phyloP scores from a whole-genome alignment of 2,329 filamentous ascomycete species.

The Xylariomycetidae sp. region DNA sequence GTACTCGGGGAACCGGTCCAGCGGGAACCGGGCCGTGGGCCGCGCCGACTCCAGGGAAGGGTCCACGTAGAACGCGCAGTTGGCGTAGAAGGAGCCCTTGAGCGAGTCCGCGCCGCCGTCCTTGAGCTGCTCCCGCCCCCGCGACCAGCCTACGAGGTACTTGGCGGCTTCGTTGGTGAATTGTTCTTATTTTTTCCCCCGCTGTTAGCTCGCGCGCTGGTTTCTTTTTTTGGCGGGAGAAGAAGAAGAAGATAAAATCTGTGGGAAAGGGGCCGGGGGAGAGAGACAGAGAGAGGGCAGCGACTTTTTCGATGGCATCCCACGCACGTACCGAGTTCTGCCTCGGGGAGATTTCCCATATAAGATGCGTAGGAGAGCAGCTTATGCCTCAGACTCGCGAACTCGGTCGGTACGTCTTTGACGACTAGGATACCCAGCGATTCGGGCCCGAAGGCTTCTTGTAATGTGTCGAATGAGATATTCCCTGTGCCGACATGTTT shows the following conservation, averaged over 20 bases:
- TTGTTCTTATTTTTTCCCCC: constrained; percentile 31
- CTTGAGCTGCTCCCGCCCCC: constrained; percentile 76
- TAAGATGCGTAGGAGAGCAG: constrained; percentile 86
- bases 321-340: constrained; percentile 62
- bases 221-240: too few relatives aligned
- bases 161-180: constrained; percentile 58
- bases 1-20: constrained; percentile 75
- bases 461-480: constrained; percentile 63
- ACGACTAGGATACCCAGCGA: constrained; percentile 94
- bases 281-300: too few relatives aligned
- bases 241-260: too few relatives aligned
- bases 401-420: constrained; percentile 71
- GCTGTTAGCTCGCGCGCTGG: too few relatives aligned
- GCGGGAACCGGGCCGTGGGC: constrained; percentile 54
- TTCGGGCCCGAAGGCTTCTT: constrained; percentile 81
- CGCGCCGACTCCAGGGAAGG: constrained; percentile 55
- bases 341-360: constrained; percentile 71
- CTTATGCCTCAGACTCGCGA: constrained; percentile 64
- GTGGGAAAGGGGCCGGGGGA: too few relatives aligned
- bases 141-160: constrained; percentile 71
- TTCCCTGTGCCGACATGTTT: too few relatives aligned
- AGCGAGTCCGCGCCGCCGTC: constrained; percentile 73
- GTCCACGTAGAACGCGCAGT: constrained; percentile 74
- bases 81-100: constrained; percentile 81
- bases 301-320: constrained; percentile 1